These are phyloP conservation scores for Paecilomyces sp. DNA, from an alignment of 2,329 filamentous ascomycete genomes.

Conservation along the genomic window DNA sequence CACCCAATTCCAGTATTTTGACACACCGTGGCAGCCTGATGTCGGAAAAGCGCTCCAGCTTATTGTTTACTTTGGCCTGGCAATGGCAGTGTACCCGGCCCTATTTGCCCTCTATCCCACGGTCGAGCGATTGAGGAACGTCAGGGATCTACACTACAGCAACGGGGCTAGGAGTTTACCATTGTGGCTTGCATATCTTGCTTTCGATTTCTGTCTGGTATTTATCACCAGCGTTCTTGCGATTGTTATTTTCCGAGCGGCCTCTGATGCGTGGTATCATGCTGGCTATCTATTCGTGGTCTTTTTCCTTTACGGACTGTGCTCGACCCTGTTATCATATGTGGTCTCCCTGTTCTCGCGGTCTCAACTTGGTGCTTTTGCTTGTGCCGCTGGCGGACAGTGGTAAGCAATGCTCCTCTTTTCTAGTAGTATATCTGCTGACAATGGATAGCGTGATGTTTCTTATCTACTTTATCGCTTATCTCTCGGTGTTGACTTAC, in stretches of 20 bases:
- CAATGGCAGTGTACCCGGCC: slow-evolving; percentile 69
- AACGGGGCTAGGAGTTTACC: slow-evolving; percentile 79
- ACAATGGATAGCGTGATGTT: slow-evolving; percentile 48
- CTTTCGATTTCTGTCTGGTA: slow-evolving; percentile 73
- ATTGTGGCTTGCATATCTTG: slow-evolving; percentile 75
- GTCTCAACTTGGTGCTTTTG: slow-evolving; percentile 77
- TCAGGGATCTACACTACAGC: slow-evolving; percentile 81
- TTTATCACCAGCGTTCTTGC: slow-evolving; percentile 59
- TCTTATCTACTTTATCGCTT: slow-evolving; percentile 64
- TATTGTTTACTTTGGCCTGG: slow-evolving; percentile 73
- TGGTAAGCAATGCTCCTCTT: slow-evolving; percentile 34
- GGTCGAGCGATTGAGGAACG: slow-evolving; percentile 69
- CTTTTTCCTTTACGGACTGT: slow-evolving; percentile 72
- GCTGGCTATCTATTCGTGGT: slow-evolving; percentile 76
- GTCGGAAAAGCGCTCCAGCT: slow-evolving; percentile 70
- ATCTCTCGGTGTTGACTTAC: slow-evolving; percentile 67
- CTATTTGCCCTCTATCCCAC: slow-evolving; percentile 88
- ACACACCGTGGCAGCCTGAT: slow-evolving; percentile 61
- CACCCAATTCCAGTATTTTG: slow-evolving; percentile 68
- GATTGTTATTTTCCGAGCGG: slow-evolving; percentile 60
- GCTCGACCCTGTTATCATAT: slow-evolving; percentile 70
- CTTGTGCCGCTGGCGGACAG: slow-evolving; percentile 71
- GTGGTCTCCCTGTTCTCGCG: slow-evolving; percentile 71
- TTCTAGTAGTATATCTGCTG: not conserved
- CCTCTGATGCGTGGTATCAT: slow-evolving; percentile 63